Evolutionary conservation across 495 filamentous ascomycete genomes (phyloP), one percentile per base, ranked within the genome.

Genomic region (Lindgomyces ingoldianus): DNA sequence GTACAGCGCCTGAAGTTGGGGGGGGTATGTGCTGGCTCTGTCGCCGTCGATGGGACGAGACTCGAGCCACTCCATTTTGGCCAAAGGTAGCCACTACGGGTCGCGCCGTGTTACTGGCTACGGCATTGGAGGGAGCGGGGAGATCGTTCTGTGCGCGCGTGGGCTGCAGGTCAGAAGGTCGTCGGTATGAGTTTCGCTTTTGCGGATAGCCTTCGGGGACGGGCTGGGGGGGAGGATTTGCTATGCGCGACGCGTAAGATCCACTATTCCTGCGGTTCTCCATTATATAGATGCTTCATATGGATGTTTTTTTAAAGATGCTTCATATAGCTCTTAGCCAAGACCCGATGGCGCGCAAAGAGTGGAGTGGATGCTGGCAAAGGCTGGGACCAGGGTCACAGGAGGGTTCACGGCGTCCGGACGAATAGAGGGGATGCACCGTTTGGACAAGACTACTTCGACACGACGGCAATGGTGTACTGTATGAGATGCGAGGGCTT

Each of bases 21-120:
- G 54, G 68, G 14, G 62, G 49, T 8, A 57, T 58, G 16, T 70
- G 51, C 52, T 70, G 68, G 56, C 68, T 70, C 49, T 67, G 57
- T 42, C 57, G 74, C 49, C 64, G 64, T 64, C 75, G 72, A 29
- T 69, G 70, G 71, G 62, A 74, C 68, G 70, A 73, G 74, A 71
- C 72, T 68, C 73, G 59, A 56, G 74, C 66, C 72, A 74, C 68
- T 74, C 70, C 63, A 74, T 72, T 72, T 1, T 65, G n/a, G 24
- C 52, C 48, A 25, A 57, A 48, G 4, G 57, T 57, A 27, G 57
- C 27, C 2, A 65, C 50, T n/a, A 61, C 53, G 12, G 57, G 52
- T 9, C 62, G 60, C 27, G 65, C 55, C 0, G 65, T 48, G 26
- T 68, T 68, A 26, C 57, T 62, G 8, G 62, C 48, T 0, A 60